Conservation (phyloP, 2,329 filamentous ascomycete species). For the Plenodomus tracheiphilus region DNA sequence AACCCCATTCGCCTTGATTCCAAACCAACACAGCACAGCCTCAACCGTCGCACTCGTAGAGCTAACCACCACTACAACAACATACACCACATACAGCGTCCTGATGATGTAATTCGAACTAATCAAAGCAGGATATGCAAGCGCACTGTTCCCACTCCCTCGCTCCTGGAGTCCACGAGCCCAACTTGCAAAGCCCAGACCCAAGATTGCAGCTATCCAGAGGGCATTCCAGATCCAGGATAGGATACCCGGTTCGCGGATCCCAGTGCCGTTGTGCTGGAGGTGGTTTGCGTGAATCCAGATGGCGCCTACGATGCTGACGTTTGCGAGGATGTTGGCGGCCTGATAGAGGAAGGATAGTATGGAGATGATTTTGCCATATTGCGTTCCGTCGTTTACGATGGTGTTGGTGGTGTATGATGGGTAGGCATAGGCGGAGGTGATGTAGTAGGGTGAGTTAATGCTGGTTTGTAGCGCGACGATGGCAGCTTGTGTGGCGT, state of each 20-base stretch:
- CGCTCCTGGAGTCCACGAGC: constrained; percentile 6
- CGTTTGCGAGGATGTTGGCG: constrained; percentile 18
- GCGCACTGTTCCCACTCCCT: too few species aligned
- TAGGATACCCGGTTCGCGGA: constrained; percentile 16
- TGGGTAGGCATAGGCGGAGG: constrained; percentile 18
- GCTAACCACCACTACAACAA: constrained; percentile 11
- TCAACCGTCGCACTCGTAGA: constrained; percentile 16
- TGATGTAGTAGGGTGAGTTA: constrained; percentile 17
- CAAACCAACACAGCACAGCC: constrained; percentile 14
- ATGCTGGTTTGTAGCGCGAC: constrained; percentile 17
- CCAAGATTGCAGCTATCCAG: constrained; percentile 18
- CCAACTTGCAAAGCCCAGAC: constrained; percentile 19
- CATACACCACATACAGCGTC: constrained; percentile 14
- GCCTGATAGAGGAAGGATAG: constrained; percentile 20
- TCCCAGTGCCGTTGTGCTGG: constrained; percentile 16
- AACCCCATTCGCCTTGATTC: constrained; percentile 16
- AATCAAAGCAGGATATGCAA: constrained; percentile 8
- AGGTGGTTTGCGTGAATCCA: constrained; percentile 24
- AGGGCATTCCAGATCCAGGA: constrained; percentile 17
- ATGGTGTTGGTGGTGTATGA: constrained; percentile 6
- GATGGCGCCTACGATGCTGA: constrained; percentile 29
- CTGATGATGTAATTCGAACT: constrained; percentile 3
- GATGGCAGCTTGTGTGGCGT: constrained; percentile 16
- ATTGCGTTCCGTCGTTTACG: background rate
- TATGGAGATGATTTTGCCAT: constrained; percentile 18